Evolutionary conservation across 805 yeast species (phyloP).

Genomic region (Spathaspora gorwiae): DNA sequence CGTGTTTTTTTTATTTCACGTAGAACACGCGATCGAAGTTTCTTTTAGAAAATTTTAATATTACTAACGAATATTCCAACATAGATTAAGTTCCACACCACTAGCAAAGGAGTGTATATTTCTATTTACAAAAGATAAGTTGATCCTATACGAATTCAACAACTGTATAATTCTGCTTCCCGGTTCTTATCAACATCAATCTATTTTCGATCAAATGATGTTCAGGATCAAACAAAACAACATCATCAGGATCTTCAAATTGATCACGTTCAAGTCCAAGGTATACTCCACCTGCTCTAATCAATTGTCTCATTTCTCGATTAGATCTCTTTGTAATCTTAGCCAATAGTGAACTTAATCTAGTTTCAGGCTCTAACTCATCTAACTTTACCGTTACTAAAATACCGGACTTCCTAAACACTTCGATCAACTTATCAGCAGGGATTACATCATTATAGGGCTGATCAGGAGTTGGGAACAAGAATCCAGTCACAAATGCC

Average conservation of each 20-base stretch:
- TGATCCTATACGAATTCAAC: constrained; percentile 31
- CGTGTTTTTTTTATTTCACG: no score
- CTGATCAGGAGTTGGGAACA: constrained; percentile 56
- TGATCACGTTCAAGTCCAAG: constrained; percentile 57
- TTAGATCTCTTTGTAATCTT: constrained; percentile 45
- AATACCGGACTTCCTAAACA: constrained; percentile 58
- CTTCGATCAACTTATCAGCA: constrained; percentile 46
- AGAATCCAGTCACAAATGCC: constrained; percentile 57
- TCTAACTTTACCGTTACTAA: constrained; percentile 36
- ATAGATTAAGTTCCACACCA: no score
- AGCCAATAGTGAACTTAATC: constrained; percentile 51
- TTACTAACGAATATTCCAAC: no score
- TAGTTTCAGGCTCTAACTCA: constrained; percentile 19
- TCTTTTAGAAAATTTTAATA: no score
- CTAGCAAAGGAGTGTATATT: no score
- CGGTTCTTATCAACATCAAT: constrained; percentile 64
- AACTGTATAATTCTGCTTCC: constrained; percentile 64
- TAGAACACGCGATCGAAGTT: no score
- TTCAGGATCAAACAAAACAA: constrained; percentile 43
- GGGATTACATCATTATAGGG: constrained; percentile 43
- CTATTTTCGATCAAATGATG: constrained; percentile 52
- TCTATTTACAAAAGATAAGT: no score
- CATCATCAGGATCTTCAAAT: constrained; percentile 44
- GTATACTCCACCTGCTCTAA: constrained; percentile 71
- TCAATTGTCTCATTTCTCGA: constrained; percentile 55